Conservation (phyloP, 169 alveolate species). For the Plasmodium gaboni region DNA sequence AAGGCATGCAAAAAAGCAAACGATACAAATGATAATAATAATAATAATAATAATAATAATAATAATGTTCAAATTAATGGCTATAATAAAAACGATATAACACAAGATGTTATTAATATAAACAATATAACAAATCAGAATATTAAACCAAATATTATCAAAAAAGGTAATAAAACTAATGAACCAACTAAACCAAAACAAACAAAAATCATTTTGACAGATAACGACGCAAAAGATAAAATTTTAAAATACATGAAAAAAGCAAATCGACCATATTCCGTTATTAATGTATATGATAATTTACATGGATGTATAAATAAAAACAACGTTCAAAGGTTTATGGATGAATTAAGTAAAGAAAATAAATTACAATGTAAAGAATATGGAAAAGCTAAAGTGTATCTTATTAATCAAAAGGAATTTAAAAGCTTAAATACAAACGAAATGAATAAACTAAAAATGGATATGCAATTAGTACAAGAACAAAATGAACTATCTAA, state of each 20-base stretch:
- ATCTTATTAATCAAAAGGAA: constrained; percentile 84
- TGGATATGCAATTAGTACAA: constrained; percentile 32
- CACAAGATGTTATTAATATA: constrained; percentile 10
- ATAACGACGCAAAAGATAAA: constrained; percentile 77
- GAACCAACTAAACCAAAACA: constrained; percentile 34
- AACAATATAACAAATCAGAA: too few species aligned
- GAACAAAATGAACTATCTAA: constrained; percentile 39
- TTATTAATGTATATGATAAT: constrained; percentile 86
- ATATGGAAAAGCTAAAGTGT: constrained; percentile 89
- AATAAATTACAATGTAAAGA: constrained; percentile 85
- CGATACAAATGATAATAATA: constrained; percentile 6
- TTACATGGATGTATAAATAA: constrained; percentile 83
- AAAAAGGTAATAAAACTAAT: constrained; percentile 13
- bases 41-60: constrained; percentile 12
- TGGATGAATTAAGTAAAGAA: constrained; percentile 84
- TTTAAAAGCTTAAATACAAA: constrained; percentile 56
- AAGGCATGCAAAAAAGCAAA: constrained; percentile 10
- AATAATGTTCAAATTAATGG: constrained; percentile 11
- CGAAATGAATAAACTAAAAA: constrained; percentile 43
- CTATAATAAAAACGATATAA: constrained; percentile 12
- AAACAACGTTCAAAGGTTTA: constrained; percentile 79
- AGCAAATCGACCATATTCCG: constrained; percentile 87
- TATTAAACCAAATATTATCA: neutral
- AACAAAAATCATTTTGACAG: constrained; percentile 21
- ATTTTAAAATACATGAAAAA: constrained; percentile 87